Evolutionary conservation across 805 yeast species (phyloP), one percentile per base, ranked within the genome.

Genomic region (Saturnispora sekii): DNA sequence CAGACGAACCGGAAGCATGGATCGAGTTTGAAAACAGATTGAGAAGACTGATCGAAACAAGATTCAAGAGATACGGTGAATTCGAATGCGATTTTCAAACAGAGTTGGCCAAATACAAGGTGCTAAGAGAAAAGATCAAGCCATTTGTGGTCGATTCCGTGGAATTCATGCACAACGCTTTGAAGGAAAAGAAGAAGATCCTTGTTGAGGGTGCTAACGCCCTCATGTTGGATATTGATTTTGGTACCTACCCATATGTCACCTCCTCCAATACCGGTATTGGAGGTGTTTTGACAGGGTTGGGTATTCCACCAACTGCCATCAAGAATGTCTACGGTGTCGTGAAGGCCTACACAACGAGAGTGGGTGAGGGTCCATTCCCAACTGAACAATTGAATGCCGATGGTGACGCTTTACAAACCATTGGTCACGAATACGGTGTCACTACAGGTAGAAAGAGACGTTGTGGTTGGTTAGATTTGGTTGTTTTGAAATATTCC

Each of bases 361-460:
- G 98, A 68, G 98, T 93, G 45, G 98, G 98, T 58, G 97, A 89
- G 62, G 98, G 98, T 53, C 98, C 98, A 30, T 93, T 93, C 84
- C 97, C 98, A 50, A 82, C 97, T 46, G 98, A 93, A 68, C 97
- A 89, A 64, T 75, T 89, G 62, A 88, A 90, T 64, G 79, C 69
- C 32, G 77, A 70, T 40, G 98, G 98, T 60, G 95, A 84, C 58
- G 77, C 78, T 53, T 73, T 93, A 61, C 98, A 93, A 66, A 67
- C 73, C 37, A 85, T 93, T 51, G 98, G 98, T 59, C 95, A 89
- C 47, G 98, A 93, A 68, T 85, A 63, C 59, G 98, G 98, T 67
- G 98, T 93, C 55, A 93, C 98, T 52, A 93, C 98, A 32, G 98
- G 98, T 54, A 82, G 98, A 71, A 88, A 89, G 76, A 84, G 98